phyloP scores from a whole-genome alignment of 2,329 filamentous ascomycete genomes.

The Elsinoe necatrix region DNA sequence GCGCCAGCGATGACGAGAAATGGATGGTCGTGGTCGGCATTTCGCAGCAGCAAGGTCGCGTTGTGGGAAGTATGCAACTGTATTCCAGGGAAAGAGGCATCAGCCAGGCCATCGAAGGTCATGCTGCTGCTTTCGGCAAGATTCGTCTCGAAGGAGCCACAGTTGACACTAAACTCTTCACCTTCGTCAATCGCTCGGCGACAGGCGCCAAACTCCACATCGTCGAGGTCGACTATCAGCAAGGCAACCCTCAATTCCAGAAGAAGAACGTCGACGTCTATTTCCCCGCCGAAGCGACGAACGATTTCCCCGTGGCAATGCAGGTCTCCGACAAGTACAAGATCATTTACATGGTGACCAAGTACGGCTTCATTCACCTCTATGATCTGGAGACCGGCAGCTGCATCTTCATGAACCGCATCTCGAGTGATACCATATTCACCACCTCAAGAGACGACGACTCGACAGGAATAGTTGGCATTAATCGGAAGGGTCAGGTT shows the following conservation, averaged over 20 bases:
- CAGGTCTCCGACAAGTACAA: constrained; percentile 96
- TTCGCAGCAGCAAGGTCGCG: constrained; percentile 82
- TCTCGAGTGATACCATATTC: constrained; percentile 98
- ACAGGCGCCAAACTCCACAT: constrained; percentile 93
- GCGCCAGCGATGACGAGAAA: constrained; percentile 87
- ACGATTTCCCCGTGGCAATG: constrained; percentile 96
- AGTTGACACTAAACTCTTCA: constrained; percentile 89
- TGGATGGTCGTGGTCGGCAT: constrained; percentile 99
- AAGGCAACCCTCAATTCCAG: constrained; percentile 77
- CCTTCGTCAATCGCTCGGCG: constrained; percentile 85
- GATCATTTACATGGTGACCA: constrained; percentile 93
- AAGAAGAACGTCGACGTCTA: constrained; percentile 98
- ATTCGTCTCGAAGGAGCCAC: constrained; percentile 81
- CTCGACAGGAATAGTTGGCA: constrained; percentile 80
- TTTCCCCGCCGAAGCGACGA: constrained; percentile 90
- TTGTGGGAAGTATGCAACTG: constrained; percentile 93
- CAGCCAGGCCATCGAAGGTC: constrained; percentile 95
- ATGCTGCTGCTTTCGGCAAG: constrained; percentile 89
- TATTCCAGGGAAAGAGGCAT: constrained; percentile 95
- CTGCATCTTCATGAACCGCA: constrained; percentile 99
- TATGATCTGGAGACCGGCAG: constrained; percentile 95
- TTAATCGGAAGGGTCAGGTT: constrained; percentile 96
- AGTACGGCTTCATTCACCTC: constrained; percentile 97
- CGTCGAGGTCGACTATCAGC: constrained; percentile 90
- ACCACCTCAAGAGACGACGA: constrained; percentile 78